These are phyloP conservation scores for Candida montana DNA, from an alignment of 805 yeast species.

Conservation along the genomic window DNA sequence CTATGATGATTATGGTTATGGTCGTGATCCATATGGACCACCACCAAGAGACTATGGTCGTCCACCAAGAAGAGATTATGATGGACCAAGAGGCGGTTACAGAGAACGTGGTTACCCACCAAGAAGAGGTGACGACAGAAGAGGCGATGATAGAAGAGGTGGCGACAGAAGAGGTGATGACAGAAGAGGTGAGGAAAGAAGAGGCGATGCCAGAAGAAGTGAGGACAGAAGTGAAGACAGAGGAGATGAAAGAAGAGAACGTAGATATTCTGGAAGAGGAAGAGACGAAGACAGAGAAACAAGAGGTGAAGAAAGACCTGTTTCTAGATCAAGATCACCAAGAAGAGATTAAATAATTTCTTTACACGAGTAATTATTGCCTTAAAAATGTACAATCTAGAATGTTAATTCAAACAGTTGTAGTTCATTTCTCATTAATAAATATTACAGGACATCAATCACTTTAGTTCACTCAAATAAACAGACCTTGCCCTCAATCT, in stretches of 20 bases:
- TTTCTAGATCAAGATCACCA: constrained; percentile 29
- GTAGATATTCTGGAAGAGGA: not conserved
- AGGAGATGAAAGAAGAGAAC: constrained; percentile 12
- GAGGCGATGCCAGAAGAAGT: constrained; percentile 16
- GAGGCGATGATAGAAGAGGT: constrained; percentile 9
- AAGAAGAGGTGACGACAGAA: constrained; percentile 14
- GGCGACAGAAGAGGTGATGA: constrained; percentile 8
- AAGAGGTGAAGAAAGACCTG: constrained; percentile 18
- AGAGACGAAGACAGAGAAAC: constrained; percentile 8
- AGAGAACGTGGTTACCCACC: constrained; percentile 14
- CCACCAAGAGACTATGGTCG: constrained; percentile 11
- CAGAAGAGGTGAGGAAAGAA: constrained; percentile 17
- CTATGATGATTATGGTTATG: constrained; percentile 12
- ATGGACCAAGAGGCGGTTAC: constrained; percentile 16
- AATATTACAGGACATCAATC: no score
- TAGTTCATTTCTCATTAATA: not conserved
- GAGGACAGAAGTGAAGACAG: constrained; percentile 7
- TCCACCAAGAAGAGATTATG: constrained; percentile 12
- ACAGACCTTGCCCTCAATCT: constrained; percentile 51
- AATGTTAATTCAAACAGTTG: no score
- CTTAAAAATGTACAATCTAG: no score
- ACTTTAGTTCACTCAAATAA: constrained; percentile 22
- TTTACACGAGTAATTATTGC: no score
- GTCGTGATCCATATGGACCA: constrained; percentile 14
- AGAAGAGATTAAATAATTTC: constrained; percentile 17